phyloP scores from a whole-genome alignment of 78 protist species.

The Monosiga brevicollis region DNA sequence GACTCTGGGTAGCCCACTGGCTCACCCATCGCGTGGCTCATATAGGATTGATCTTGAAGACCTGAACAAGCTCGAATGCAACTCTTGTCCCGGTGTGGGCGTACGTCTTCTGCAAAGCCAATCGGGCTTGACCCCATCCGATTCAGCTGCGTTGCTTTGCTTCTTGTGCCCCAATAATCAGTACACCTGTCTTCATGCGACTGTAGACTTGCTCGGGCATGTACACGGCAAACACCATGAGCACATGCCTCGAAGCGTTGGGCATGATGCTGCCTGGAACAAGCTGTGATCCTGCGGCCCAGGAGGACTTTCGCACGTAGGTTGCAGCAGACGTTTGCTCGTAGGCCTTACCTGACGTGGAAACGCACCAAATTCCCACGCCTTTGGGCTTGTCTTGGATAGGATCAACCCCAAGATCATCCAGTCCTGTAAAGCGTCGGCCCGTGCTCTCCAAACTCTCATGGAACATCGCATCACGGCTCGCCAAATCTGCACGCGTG shows the following conservation, averaged over 20 bases:
- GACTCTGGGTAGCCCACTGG: not conserved
- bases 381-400: too few species aligned
- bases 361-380: too few species aligned
- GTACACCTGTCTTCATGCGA: too few species aligned
- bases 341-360: too few species aligned
- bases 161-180: too few species aligned
- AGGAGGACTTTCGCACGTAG: not conserved
- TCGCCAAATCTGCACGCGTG: too few species aligned
- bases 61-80: not conserved
- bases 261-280: conserved; percentile 10
- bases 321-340: too few species aligned
- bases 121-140: too few species aligned
- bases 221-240: conserved; percentile 74
- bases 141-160: too few species aligned
- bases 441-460: not conserved
- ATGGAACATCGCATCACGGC: conserved; percentile 14
- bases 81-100: not conserved
- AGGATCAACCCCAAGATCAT: too few species aligned
- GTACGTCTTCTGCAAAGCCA: too few species aligned
- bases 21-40: not conserved
- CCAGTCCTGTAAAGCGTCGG: not conserved
- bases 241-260: conserved; percentile 47
- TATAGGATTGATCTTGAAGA: conserved; percentile 6
- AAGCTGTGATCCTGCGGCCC: not conserved
- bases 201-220: conserved; percentile 46